These are phyloP conservation scores for Astragalus membranaceus DNA, from an alignment of 306 rosid genomes.

Conservation along the genomic window DNA sequence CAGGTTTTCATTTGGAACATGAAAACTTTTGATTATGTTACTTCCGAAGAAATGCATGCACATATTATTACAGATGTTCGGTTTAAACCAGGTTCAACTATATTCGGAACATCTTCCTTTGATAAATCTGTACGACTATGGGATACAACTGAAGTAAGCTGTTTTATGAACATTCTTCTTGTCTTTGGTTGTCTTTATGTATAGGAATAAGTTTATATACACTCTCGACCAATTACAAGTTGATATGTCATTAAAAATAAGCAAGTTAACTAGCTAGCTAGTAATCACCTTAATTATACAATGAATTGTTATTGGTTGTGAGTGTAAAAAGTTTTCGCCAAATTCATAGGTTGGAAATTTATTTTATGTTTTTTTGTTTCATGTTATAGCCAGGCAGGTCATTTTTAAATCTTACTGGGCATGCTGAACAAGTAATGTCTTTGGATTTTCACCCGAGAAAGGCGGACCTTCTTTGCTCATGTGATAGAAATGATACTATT, in stretches of 20 bases:
- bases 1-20: constrained; percentile 61
- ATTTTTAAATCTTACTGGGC: constrained; percentile 31
- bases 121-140: constrained; percentile 55
- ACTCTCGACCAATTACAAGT: too few species aligned
- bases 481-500: constrained; percentile 41
- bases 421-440: constrained; percentile 52
- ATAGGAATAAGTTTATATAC: background rate
- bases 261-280: too few species aligned
- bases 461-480: constrained; percentile 49
- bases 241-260: too few species aligned
- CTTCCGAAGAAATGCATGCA: constrained; percentile 43
- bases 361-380: constrained; percentile 3
- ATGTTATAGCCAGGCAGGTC: constrained; percentile 37
- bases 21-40: constrained; percentile 32
- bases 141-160: constrained; percentile 55
- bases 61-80: constrained; percentile 54
- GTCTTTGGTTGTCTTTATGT: constrained; percentile 1
- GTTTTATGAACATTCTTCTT: constrained; percentile 9
- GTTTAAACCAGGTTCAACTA: constrained; percentile 43
- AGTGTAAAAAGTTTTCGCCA: too few species aligned
- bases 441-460: constrained; percentile 64
- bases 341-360: background rate
- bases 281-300: too few species aligned
- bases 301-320: too few species aligned
- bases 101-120: constrained; percentile 65